Conservation (phyloP, 139 green algal genomes). For the Picochlorum sp. region DNA sequence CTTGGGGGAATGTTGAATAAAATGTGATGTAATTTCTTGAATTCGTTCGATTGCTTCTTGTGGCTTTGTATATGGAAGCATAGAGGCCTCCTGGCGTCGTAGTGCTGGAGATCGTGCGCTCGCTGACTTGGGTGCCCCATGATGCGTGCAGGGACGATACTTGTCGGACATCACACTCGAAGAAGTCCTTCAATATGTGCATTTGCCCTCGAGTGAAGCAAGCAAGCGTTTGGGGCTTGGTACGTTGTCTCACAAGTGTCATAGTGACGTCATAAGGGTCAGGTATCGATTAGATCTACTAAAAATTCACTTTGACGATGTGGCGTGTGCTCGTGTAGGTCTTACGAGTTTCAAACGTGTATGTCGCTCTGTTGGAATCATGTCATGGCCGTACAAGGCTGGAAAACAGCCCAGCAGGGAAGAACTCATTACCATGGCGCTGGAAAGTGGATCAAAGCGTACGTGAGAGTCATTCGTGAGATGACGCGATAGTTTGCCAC, state of each 20-base stretch:
- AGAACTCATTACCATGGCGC: background rate
- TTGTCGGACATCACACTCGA: background rate
- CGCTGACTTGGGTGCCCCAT: too few species aligned
- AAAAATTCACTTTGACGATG: background rate
- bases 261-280: background rate
- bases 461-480: background rate
- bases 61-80: too few species aligned
- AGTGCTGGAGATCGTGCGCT: too few species aligned
- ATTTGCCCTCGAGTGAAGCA: background rate
- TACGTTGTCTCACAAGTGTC: background rate
- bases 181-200: background rate
- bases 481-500: background rate
- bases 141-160: constrained; percentile 1
- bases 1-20: too few species aligned
- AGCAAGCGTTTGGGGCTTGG: background rate
- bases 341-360: constrained; percentile 6
- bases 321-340: background rate
- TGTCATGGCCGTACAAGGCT: constrained; percentile 1
- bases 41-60: too few species aligned
- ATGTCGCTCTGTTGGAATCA: background rate
- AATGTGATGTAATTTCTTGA: too few species aligned
- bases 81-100: too few species aligned
- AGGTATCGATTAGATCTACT: background rate
- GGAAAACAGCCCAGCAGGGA: background rate
- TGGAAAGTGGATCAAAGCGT: background rate